Conservation (phyloP, 768 basidiomycete genomes). For the Trametes cinnabarina region DNA sequence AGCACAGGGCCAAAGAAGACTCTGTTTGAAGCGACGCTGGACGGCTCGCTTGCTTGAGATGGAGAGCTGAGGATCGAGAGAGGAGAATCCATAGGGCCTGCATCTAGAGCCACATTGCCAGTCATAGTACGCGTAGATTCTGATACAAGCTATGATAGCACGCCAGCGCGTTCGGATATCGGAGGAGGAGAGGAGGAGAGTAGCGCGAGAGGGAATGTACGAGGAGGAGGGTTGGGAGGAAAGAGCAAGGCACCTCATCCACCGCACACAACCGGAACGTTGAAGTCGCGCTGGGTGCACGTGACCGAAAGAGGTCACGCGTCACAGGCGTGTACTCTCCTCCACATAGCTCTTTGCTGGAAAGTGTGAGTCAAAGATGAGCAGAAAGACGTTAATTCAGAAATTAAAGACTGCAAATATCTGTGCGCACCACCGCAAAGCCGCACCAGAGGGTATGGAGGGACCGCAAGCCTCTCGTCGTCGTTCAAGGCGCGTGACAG, state of each 20-base stretch:
- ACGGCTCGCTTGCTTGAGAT: constrained; percentile 21
- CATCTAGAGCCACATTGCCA: constrained; percentile 15
- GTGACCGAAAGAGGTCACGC: constrained; percentile 23
- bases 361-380: no score
- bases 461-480: no score
- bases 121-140: constrained; percentile 16
- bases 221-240: not conserved
- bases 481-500: not conserved
- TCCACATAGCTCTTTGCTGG: no score
- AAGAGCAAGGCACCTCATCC: constrained; percentile 8
- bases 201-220: not conserved
- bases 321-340: not conserved
- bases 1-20: constrained; percentile 51
- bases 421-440: no score
- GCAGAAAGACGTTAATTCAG: no score
- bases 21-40: constrained; percentile 41
- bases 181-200: constrained; percentile 3
- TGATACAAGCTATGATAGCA: not conserved
- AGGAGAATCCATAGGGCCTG: constrained; percentile 6
- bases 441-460: no score
- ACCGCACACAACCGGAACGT: constrained; percentile 22
- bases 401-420: no score
- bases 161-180: constrained; percentile 5
- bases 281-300: constrained; percentile 29
- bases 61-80: constrained; percentile 10